phyloP scores from a whole-genome alignment of 1,284 basidiomycete genomes.

The Boletus nobilissimus region DNA sequence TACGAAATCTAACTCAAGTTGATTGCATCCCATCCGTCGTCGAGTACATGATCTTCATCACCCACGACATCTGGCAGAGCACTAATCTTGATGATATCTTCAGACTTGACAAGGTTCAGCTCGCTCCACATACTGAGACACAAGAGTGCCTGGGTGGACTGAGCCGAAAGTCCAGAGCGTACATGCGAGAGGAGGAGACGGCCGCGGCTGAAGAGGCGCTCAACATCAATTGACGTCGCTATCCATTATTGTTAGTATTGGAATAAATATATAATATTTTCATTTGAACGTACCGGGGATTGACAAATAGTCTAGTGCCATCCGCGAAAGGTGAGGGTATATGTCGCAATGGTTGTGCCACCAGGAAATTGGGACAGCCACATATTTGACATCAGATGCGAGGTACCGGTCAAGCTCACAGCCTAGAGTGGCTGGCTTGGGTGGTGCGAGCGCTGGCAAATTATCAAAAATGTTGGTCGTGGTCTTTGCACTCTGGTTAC shows the following conservation, averaged over 20 bases:
- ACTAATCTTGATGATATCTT: background rate
- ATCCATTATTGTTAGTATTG: too few relatives aligned
- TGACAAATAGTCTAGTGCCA: background rate
- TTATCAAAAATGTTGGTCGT: too few relatives aligned
- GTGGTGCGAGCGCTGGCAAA: too few relatives aligned
- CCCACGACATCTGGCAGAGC: background rate
- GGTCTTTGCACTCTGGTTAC: too few relatives aligned
- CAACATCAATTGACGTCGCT: background rate
- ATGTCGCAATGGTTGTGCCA: too few relatives aligned
- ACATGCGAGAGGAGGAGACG: background rate
- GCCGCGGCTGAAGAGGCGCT: background rate
- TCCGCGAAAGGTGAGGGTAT: too few relatives aligned
- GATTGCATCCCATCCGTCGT: background rate
- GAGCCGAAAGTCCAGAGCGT: background rate
- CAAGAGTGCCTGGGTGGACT: background rate
- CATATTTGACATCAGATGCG: too few relatives aligned
- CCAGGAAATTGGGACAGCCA: too few relatives aligned
- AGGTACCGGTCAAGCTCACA: too few relatives aligned
- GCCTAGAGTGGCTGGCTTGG: too few relatives aligned
- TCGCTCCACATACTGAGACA: background rate
- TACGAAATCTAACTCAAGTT: too few relatives aligned
- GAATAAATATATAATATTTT: background rate
- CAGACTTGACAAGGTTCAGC: background rate
- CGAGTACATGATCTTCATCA: background rate
- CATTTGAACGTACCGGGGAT: too few relatives aligned